Percentiles rank a stretch among this genome's conserved stretches.
Conservation (phyloP, 495 filamentous ascomycete genomes). For the Friedmanniomyces simplex region DNA sequence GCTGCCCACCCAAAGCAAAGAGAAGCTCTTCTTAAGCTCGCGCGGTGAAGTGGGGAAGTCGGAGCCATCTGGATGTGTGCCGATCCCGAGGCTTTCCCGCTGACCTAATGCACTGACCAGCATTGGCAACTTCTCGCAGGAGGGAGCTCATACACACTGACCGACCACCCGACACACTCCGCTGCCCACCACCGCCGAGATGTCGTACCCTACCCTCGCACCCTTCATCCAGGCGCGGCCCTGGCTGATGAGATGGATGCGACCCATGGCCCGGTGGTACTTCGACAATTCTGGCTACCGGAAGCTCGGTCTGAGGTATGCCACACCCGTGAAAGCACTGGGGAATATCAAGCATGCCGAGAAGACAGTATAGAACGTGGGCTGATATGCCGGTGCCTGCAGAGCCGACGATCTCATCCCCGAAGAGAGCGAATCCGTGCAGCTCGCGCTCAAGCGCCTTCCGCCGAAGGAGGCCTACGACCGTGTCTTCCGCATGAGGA, state of each 20-base stretch:
- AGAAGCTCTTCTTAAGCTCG: not conserved
- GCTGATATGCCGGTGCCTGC: constrained; percentile 2
- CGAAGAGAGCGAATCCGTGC: constrained; percentile 79
- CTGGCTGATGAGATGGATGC: constrained; percentile 68
- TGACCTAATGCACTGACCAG: not conserved
- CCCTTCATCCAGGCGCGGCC: constrained; percentile 67
- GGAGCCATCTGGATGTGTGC: not conserved
- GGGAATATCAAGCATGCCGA: not conserved
- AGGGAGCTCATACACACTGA: too few species aligned
- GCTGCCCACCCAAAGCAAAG: not conserved
- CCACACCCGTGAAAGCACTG: not conserved
- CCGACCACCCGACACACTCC: too few species aligned
- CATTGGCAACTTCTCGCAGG: not conserved
- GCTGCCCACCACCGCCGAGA: constrained; percentile 34
- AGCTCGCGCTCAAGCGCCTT: constrained; percentile 80
- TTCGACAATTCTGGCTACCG: constrained; percentile 78
- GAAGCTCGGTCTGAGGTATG: constrained; percentile 79
- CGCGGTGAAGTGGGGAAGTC: too few species aligned
- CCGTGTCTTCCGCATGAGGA: constrained; percentile 89
- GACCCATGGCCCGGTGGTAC: constrained; percentile 77
- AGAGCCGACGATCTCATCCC: constrained; percentile 89
- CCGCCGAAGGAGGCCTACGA: constrained; percentile 86
- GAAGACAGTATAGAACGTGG: not conserved
- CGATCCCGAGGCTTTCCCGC: not conserved
- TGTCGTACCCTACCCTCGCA: constrained; percentile 64